Base-by-base conservation (phyloP, 192 early-diverging fungal species). In the Podila verticillata region DNA sequence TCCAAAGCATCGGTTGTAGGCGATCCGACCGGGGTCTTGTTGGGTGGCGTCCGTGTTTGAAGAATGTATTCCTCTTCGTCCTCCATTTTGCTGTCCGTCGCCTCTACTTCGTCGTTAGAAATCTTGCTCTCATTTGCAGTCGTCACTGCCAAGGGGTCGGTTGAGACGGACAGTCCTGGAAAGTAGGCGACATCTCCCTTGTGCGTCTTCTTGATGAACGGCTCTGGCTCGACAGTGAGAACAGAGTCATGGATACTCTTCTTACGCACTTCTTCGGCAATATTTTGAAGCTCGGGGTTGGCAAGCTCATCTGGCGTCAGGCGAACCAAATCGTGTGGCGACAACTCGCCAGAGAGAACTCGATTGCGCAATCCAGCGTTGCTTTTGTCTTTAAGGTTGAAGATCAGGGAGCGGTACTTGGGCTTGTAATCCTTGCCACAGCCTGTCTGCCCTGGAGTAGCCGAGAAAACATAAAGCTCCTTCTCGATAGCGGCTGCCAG, bases 301-400 rank as follows among this genome's bases (percentile, higher is more conserved):
- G 96, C 97, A 90, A 99, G 93, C 57, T 98, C 97, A 61, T 93
- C 93, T 17, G 89, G 90, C 9, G 90, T 87, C 91, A 98, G 95
- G 7, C 86, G 85, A 30, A 94, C 92, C 61, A 98, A 89, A 7
- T 85, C 82, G 57, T 88, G 84, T 5, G 88, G 84, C 3, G 85
- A 63, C 20, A 97, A 68, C 10, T 89, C 85, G 19, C 92, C 93
- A 15, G 81, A 85, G 4, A 95, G 72, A 5, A 98, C 85, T 22
- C 84, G 75, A 19, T 84, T 68, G 56, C 91, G 86, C 62, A 98
- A 87, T 7, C 72, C 84, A 9, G 91, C 90, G 70, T 97, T 96
- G 65, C 87, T 86, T 72, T 94, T 96, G 80, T 93, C 89, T 60
- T 91, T 92, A 9, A 98, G 86, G 65, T 95, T 97, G 67, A 91